phyloP scores from a whole-genome alignment of 1,284 basidiomycete genomes.

The Heterobasidion parviporum region DNA sequence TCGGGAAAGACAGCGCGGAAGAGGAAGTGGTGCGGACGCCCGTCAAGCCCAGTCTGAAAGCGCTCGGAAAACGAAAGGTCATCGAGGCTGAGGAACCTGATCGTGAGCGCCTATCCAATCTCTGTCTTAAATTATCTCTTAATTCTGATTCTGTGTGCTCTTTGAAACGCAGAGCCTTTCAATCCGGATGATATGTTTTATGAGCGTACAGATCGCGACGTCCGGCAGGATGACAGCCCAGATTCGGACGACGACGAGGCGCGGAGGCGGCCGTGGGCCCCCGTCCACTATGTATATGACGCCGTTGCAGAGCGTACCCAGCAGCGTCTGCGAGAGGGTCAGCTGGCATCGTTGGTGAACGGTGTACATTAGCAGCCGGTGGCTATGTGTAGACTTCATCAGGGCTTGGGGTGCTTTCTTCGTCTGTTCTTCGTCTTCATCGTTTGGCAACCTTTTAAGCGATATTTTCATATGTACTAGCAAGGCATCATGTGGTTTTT shows the following conservation, averaged over 20 bases:
- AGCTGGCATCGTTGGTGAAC: slow-evolving; percentile 24
- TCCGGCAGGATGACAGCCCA: slow-evolving; percentile 15
- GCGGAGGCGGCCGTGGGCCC: slow-evolving; percentile 21
- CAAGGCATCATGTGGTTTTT: too few species aligned
- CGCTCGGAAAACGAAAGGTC: slow-evolving; percentile 67
- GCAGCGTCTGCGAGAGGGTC: slow-evolving; percentile 45
- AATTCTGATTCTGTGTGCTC: background rate
- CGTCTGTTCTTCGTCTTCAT: background rate
- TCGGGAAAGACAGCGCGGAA: slow-evolving; percentile 10
- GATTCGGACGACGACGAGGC: slow-evolving; percentile 33
- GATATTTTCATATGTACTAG: too few species aligned
- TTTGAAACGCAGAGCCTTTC: slow-evolving; percentile 21
- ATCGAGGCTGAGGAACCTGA: slow-evolving; percentile 36
- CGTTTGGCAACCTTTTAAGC: background rate
- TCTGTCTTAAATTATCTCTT: background rate
- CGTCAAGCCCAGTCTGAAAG: slow-evolving; percentile 61
- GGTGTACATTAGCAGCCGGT: slow-evolving; percentile 25
- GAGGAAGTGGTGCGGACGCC: slow-evolving; percentile 21
- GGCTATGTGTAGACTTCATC: too few species aligned
- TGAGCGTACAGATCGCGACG: slow-evolving; percentile 19
- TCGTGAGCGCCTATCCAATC: slow-evolving; percentile 23
- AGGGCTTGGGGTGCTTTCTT: too few species aligned
- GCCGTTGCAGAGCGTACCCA: slow-evolving; percentile 69
- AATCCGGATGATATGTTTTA: slow-evolving; percentile 39
- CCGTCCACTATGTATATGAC: slow-evolving; percentile 70